A percentile compares a stretch with the other conserved stretches of the same genome.
phyloP scores from a whole-genome alignment of 495 filamentous ascomycete genomes.

The Penicillium chermesinum region DNA sequence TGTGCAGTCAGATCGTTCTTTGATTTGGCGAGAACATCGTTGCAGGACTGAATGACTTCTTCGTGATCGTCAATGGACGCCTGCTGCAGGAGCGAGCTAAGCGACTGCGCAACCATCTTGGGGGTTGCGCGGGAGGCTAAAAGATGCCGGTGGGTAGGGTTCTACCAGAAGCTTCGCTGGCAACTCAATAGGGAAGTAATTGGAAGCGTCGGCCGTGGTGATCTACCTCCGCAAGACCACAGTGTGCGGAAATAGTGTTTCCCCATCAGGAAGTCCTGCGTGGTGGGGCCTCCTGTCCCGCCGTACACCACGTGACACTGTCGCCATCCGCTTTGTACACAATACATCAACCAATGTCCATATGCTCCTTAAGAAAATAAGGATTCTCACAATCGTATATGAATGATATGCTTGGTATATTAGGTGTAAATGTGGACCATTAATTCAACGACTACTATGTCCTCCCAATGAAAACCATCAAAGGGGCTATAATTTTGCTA shows the following conservation, averaged over 20 bases:
- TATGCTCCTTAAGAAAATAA: too few species aligned
- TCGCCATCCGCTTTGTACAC: too few species aligned
- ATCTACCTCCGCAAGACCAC: slow-evolving; percentile 18
- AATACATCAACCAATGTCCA: too few species aligned
- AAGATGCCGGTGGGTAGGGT: not conserved
- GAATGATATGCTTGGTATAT: too few species aligned
- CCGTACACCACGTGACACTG: slow-evolving; percentile 22
- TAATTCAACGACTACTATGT: too few species aligned
- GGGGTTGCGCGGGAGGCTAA: slow-evolving; percentile 11
- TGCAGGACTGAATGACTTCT: slow-evolving; percentile 64
- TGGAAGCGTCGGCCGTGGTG: not conserved
- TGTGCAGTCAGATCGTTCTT: slow-evolving; percentile 63
- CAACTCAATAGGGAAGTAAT: too few species aligned
- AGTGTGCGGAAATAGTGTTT: slow-evolving; percentile 26
- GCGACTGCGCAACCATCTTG: slow-evolving; percentile 45
- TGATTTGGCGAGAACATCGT: slow-evolving; percentile 59
- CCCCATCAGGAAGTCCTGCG: slow-evolving; percentile 22
- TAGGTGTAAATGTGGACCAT: too few species aligned
- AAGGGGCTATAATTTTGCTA: too few species aligned
- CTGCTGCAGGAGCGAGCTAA: slow-evolving; percentile 52
- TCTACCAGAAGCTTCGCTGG: too few species aligned
- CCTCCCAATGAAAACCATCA: too few species aligned
- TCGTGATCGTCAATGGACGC: slow-evolving; percentile 70
- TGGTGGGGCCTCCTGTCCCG: slow-evolving; percentile 4
- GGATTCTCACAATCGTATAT: too few species aligned